These are phyloP conservation scores for Huntiella decipiens DNA, from an alignment of 2,329 filamentous ascomycete genomes.

Conservation along the genomic window DNA sequence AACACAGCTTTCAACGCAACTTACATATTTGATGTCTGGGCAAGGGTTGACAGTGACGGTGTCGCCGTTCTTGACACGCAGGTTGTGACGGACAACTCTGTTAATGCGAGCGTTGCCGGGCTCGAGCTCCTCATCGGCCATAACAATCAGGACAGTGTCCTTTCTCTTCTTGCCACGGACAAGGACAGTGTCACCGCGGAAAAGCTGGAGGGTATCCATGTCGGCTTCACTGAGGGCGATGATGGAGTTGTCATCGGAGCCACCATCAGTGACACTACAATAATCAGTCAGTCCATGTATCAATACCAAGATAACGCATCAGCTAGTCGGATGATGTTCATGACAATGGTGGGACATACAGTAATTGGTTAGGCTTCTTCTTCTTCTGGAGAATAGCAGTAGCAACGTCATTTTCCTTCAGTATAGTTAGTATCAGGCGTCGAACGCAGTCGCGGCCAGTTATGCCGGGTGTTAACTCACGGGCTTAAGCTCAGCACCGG, in stretches of 20 bases:
- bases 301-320: background rate
- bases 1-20: constrained; percentile 20
- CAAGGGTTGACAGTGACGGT: constrained; percentile 94
- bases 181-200: constrained; percentile 93
- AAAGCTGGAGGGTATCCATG: constrained; percentile 95
- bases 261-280: constrained; percentile 80
- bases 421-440: constrained; percentile 3
- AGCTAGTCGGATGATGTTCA: background rate
- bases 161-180: constrained; percentile 99
- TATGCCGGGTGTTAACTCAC: constrained; percentile 28
- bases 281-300: background rate
- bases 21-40: constrained; percentile 98
- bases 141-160: constrained; percentile 93
- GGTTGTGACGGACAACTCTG: constrained; percentile 93
- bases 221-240: constrained; percentile 96
- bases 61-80: constrained; percentile 95
- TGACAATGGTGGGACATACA: constrained; percentile 37
- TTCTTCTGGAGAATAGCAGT: constrained; percentile 99
- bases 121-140: constrained; percentile 94
- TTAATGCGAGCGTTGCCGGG: constrained; percentile 95
- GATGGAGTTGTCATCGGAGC: constrained; percentile 99
- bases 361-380: constrained; percentile 99
- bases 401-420: constrained; percentile 68
- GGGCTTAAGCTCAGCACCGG: constrained; percentile 69
- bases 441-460: background rate